Evolutionary conservation across 306 rosid species (phyloP), one percentile per base, ranked within the genome.

Genomic region (Adenanthera pavonina): DNA sequence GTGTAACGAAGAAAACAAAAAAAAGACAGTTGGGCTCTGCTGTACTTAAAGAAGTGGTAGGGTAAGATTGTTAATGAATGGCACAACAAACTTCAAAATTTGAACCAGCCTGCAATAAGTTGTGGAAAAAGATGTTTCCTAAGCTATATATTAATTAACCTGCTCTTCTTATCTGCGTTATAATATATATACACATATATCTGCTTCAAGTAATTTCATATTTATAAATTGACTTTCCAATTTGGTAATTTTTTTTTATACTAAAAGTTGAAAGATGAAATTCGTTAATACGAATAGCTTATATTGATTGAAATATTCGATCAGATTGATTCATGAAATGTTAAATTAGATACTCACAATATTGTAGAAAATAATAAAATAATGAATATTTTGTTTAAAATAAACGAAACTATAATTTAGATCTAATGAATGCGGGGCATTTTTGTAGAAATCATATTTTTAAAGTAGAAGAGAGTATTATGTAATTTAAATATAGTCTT

Each of bases 51-150:
- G 76, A 33, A 34, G 56, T 8, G 30, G 61, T 30, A 33, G 76
- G 76, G 76, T 49, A 72, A 33, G 76, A 51, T 34, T 11, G 46
- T 72, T 33, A 48, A 72, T 72, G 61, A 48, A 72, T 72, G 61
- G 61, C 5, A 3, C 61, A 48, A 11, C 61, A 15, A 72, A 33
- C 43, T 72, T 33, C 7, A 14, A 71, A 48, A 44, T 17, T 3
- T 19, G 53, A 69, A 19, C 54, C 53, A 69, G 38, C n/a, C 11
- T 69, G 36, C 74, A 69, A 43, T 69, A 10, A 19, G 54, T 69
- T 40, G 30, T 41, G 54, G 54, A 69, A 69, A 43, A 38, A 10
- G 54, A 68, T 68, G 74, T 69, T 30, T 69, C 54, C 43, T 69
- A 11, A 3, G 7, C 72, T 40, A 59, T 25, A 25, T 25, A 25